phyloP scores from a whole-genome alignment of 2,329 filamentous ascomycete species.

The Aspergillus flavus region DNA sequence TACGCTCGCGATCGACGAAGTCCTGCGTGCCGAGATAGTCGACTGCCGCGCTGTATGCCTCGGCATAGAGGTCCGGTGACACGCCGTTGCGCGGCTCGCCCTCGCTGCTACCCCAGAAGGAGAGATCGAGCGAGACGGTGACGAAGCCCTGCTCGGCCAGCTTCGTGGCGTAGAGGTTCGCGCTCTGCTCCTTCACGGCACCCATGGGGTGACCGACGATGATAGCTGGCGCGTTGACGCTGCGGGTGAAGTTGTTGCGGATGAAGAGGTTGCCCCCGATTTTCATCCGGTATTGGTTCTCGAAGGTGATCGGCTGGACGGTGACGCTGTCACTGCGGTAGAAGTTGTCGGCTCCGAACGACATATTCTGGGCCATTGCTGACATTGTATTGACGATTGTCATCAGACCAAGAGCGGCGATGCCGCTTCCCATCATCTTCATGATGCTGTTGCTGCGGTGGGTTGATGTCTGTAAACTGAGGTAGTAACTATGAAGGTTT shows the following conservation, averaged over 20 bases:
- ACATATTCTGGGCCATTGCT: slow-evolving; percentile 26
- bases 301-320: slow-evolving; percentile 20
- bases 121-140: slow-evolving; percentile 25
- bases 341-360: slow-evolving; percentile 28
- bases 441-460: background rate
- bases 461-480: background rate
- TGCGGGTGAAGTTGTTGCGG: slow-evolving; percentile 15
- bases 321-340: slow-evolving; percentile 27
- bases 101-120: slow-evolving; percentile 27
- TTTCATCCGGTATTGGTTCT: slow-evolving; percentile 19
- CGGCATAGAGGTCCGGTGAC: slow-evolving; percentile 25
- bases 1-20: slow-evolving; percentile 28
- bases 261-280: slow-evolving; percentile 26
- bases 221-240: slow-evolving; percentile 17
- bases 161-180: slow-evolving; percentile 27
- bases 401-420: background rate
- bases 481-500: background rate
- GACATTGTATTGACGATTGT: background rate
- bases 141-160: slow-evolving; percentile 30
- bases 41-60: slow-evolving; percentile 30
- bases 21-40: slow-evolving; percentile 27
- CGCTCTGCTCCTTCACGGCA: slow-evolving; percentile 31
- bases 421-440: background rate
- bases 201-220: slow-evolving; percentile 31
- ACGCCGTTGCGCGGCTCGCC: slow-evolving; percentile 29